Conservation (phyloP, 2,329 filamentous ascomycete genomes). For the Hirsutella rhossiliensis region DNA sequence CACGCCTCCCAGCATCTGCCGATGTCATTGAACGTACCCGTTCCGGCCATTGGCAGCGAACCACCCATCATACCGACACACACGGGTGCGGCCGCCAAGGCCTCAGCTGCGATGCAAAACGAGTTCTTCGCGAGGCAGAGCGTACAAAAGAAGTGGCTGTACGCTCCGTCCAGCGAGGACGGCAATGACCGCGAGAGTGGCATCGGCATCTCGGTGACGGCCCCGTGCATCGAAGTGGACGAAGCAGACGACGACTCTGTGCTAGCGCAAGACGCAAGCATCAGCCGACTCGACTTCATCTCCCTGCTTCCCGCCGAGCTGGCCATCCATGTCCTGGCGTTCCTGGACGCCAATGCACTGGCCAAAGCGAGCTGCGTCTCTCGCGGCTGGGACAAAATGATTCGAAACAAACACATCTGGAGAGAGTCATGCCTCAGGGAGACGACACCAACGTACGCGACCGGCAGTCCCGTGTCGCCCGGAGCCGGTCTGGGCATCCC, state of each 20-base stretch:
- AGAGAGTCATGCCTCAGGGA: constrained; percentile 50
- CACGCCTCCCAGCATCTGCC: constrained; percentile 12
- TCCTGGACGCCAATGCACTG: constrained; percentile 41
- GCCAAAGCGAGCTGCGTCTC: constrained; percentile 38
- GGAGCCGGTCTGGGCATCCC: constrained; percentile 48
- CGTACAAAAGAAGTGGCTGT: constrained; percentile 29
- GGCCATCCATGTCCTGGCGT: constrained; percentile 43
- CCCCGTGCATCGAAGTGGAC: constrained; percentile 25
- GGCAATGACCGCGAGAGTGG: constrained; percentile 50
- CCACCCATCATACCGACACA: constrained; percentile 50
- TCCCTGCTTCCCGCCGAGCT: constrained; percentile 42
- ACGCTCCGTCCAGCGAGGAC: constrained; percentile 27
- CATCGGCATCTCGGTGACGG: constrained; percentile 46
- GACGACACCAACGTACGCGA: constrained; percentile 49
- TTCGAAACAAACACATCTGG: constrained; percentile 48
- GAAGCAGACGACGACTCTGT: constrained; percentile 19
- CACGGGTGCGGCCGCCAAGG: constrained; percentile 48
- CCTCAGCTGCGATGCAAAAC: constrained; percentile 48
- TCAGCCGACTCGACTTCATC: constrained; percentile 47
- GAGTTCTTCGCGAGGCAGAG: constrained; percentile 28
- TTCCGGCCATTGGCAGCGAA: constrained; percentile 37
- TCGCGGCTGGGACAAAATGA: constrained; percentile 32
- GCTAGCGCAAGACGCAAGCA: constrained; percentile 23
- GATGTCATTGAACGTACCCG: constrained; percentile 15
- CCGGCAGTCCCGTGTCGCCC: constrained; percentile 36